A percentile compares a stretch with the other conserved stretches of the same genome.
phyloP scores from a whole-genome alignment of 164 flowering plant genomes.

The Hamamelis virginiana region DNA sequence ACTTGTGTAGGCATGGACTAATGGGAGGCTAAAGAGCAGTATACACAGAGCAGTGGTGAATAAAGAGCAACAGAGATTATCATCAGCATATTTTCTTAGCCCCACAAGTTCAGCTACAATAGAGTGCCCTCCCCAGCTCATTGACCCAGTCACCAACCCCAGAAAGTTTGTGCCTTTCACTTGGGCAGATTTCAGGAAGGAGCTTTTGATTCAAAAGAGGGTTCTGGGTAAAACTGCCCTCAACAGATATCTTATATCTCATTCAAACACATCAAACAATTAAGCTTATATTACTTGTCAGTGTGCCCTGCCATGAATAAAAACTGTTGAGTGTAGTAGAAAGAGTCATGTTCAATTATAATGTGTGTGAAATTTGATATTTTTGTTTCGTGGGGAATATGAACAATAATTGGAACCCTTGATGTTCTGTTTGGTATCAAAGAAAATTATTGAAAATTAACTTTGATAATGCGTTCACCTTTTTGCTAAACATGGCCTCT shows the following conservation, averaged over 20 bases:
- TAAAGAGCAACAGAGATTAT: constrained; percentile 26
- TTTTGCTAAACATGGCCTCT: too few relatives aligned
- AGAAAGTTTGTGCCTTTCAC: constrained; percentile 27
- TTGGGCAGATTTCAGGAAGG: constrained; percentile 31
- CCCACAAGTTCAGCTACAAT: constrained; percentile 20
- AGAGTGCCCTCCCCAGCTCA: constrained; percentile 31
- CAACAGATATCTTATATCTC: constrained; percentile 10
- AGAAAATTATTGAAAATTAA: too few relatives aligned
- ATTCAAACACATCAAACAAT: too few relatives aligned
- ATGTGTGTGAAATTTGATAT: too few relatives aligned
- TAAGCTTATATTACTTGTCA: too few relatives aligned
- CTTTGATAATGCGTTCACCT: too few relatives aligned
- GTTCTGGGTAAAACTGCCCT: constrained; percentile 31
- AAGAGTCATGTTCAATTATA: too few relatives aligned
- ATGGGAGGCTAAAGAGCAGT: constrained; percentile 31
- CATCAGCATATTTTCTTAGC: constrained; percentile 32
- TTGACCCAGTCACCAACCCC: constrained; percentile 11
- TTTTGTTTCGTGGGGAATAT: too few relatives aligned
- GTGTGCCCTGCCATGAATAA: too few relatives aligned
- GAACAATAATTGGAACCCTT: too few relatives aligned
- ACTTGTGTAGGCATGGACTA: constrained; percentile 35
- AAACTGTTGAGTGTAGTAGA: too few relatives aligned
- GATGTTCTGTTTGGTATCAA: too few relatives aligned
- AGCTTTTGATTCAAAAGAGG: constrained; percentile 26
- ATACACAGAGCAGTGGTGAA: constrained; percentile 43